Base-by-base conservation (phyloP, 768 basidiomycete genomes). In the Cantharellus anzutake region DNA sequence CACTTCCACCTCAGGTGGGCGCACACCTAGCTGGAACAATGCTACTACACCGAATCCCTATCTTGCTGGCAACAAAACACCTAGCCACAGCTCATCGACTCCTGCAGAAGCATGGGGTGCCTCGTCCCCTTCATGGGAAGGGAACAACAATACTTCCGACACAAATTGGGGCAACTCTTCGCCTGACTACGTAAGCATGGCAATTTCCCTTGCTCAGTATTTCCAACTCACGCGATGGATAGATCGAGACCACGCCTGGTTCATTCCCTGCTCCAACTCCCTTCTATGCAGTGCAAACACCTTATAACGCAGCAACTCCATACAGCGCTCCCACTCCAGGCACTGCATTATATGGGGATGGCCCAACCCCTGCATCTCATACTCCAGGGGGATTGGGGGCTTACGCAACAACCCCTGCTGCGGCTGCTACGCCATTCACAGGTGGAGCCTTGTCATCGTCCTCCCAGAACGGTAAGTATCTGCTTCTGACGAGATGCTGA, bases 1-100 rank as follows among this genome's bases (percentile, higher is more conserved):
- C 60, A 29, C 20, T 70, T 56, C 37, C 60, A 72, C 65, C 68
- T 53, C 61, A 40, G 65, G 56, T 60, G 53, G 59, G 62, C 66
- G 67, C 42, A 72, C 69, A 51, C 71, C 68, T n/a, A 66, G 68
- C 53, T 62, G 70, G 65, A 29, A 29, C 20, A 65, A 74, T 60
- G 67, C 67, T 65, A 65, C 74, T 61, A 67, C 67, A 48, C 44
- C 44, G 11, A 48, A 48, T 48, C 44, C 44, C 11, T 48, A 48
- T 29, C 20, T 29, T 29, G 20, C 20, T 29, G 20, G 20, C 20
- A 29, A 29, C 44, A 48, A 48, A 48, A 29, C 11, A 29, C 44
- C 44, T 29, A 11, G 11, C 44, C 44, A 48, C 11, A 48, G 44
- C 44, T 48, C 20, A 29, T 48, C 44, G 11, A 48, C 44, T 48